Percentiles rank a stretch among this genome's conserved stretches.
Evolutionary conservation across 352 stramenopile genomes (phyloP).

Genomic region (Phytophthora syringae): DNA sequence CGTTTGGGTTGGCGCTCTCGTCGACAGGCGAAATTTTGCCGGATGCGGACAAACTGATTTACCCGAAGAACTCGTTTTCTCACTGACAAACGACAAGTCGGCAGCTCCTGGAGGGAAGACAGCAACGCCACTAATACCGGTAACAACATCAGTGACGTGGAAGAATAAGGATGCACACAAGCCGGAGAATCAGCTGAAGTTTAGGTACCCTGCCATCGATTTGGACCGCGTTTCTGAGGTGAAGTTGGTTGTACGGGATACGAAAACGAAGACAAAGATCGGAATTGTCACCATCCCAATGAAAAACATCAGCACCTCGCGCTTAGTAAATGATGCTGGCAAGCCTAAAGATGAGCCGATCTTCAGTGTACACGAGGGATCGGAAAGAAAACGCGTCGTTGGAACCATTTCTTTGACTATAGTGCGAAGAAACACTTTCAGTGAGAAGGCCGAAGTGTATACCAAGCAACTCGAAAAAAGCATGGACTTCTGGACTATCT

Average conservation of each 20-base stretch:
- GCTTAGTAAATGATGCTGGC: not conserved
- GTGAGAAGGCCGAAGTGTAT: slow-evolving; percentile 32
- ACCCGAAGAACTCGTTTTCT: slow-evolving; percentile 40
- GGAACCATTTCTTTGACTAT: slow-evolving; percentile 62
- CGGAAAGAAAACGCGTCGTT: slow-evolving; percentile 39
- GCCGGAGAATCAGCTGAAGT: slow-evolving; percentile 25
- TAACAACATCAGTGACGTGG: not conserved
- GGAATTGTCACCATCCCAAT: slow-evolving; percentile 51
- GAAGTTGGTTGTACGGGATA: slow-evolving; percentile 39
- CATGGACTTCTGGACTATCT: slow-evolving; percentile 56
- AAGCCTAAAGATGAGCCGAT: slow-evolving; percentile 31
- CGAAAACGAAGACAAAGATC: slow-evolving; percentile 35
- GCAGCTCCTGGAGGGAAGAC: not conserved
- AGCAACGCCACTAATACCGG: too few species aligned
- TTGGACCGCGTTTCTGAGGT: slow-evolving; percentile 52
- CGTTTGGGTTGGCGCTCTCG: slow-evolving; percentile 50
- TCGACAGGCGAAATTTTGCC: slow-evolving; percentile 51
- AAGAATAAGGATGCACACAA: slow-evolving; percentile 5
- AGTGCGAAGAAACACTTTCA: slow-evolving; percentile 28
- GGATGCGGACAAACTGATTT: slow-evolving; percentile 33
- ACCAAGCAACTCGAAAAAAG: slow-evolving; percentile 39
- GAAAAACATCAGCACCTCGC: slow-evolving; percentile 19
- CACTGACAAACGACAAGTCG: slow-evolving; percentile 14
- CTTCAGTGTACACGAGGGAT: slow-evolving; percentile 37
- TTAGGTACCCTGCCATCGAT: slow-evolving; percentile 48